Evolutionary conservation across 805 yeast genomes (phyloP), one percentile per base, ranked within the genome.

Genomic region (Candida dajiaensis): DNA sequence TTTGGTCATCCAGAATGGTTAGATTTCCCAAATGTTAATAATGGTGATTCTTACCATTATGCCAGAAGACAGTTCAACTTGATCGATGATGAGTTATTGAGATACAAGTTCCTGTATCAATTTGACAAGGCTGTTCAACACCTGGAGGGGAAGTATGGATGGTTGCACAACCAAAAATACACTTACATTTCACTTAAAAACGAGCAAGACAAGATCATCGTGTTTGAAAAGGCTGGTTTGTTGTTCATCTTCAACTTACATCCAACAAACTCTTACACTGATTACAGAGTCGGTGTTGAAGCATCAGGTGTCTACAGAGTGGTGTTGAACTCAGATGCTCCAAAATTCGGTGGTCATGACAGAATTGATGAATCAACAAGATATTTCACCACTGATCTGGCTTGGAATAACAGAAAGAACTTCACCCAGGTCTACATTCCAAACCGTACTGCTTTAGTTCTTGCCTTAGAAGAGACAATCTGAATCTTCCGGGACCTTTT

Each of bases 1-100:
- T 92, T 94, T 69, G 99, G 99, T 16, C 99, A 92, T 60, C 99
- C 98, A 3, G 99, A 92, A 64, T 92, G 99, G 99, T 77, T 94
- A 44, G 99, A 92, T 66, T 94, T 92, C 74, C 98, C 99, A 13
- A 81, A 97, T 59, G 83, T 54, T 25, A 97, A 96, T 31, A 94
- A 92, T 66, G 76, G 76, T 23, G 89, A 89, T 63, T 83, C 94
- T 18, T 92, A 86, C 68, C 94, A 87, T 68, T 92, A 94, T 61
- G 97, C 97, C 2, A 79, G 98, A 62, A 80, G 99, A 59, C 99
- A 92, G 67, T 94, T 90, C 75, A 89, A 89, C 59, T 74, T 92
- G 56, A 78, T 84, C 33, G 83, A 84, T 45, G 97, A 94, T 62
- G 78, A 83, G 23, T 67, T 88, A 50, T 71, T 94, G 57, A 77